Evolutionary conservation across 306 rosid genomes (phyloP), one percentile per base, ranked within the genome.

Genomic region (Cicer pinnatifidum): DNA sequence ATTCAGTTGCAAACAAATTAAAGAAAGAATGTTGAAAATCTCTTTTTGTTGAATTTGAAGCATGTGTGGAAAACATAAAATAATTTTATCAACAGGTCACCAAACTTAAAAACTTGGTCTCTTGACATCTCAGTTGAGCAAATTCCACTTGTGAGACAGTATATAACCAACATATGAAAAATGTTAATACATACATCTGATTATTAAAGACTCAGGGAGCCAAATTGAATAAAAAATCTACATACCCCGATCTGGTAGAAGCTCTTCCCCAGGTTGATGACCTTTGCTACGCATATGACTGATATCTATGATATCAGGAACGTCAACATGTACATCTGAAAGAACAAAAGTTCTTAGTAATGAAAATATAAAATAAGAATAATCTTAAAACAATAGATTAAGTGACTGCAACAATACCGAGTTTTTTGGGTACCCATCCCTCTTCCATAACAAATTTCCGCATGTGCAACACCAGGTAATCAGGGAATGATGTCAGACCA

Each of bases 341-440:
- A 67, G 51, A 61, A 81, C 72, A 44, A 9, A 83, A 43, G 68
- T 5, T 44, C 7, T 3, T 23, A 76, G 51, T 38, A 37, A 69
- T 8, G 40, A 46, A 47, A 40, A 12, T 2, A 65, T 28, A 23
- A 41, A 9, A 35, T 64, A 39, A 45, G 7, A 45, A 45, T 11
- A 67, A 45, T 67, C 41, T 23, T 23, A 6, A 28, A 20, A 67
- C 8, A 20, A 23, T 7, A 23, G 11, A 19, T 11, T 44, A 7
- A 67, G 7, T 67, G 53, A 67, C 72, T 45, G 69, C 13, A 73
- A 75, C 75, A 73, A 47, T 86, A 94, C 99, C 99, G 20, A 95
- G 97, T 76, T 95, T 95, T 85, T 95, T 95, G 10, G 99, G 99
- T 63, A 91, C 96, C 99, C 99, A 95, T 78, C 97, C 96, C 8